A percentile compares a stretch with the other conserved stretches of the same genome.
These are phyloP conservation scores for Claviceps quebecensis DNA, from an alignment of 2,329 filamentous ascomycete species.

Conservation along the genomic window DNA sequence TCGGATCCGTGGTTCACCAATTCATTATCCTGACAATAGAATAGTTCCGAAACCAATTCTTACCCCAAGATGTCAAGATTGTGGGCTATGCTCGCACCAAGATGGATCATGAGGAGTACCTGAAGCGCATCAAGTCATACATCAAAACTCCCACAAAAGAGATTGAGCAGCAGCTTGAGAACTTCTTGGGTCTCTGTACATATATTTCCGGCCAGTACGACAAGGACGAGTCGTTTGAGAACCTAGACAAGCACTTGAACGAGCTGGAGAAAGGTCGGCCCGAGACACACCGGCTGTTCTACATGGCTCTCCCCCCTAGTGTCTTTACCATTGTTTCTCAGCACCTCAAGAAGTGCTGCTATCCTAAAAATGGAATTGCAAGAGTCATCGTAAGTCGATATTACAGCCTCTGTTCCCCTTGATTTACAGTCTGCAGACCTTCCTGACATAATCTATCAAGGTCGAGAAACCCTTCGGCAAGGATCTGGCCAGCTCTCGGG, in stretches of 20 bases:
- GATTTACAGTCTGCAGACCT: too few relatives aligned
- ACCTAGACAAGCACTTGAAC: slow-evolving; percentile 72
- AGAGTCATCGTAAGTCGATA: slow-evolving; percentile 63
- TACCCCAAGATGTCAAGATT: slow-evolving; percentile 90
- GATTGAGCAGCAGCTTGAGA: slow-evolving; percentile 83
- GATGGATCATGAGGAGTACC: slow-evolving; percentile 95
- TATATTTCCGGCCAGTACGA: slow-evolving; percentile 98
- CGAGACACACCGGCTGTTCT: slow-evolving; percentile 88
- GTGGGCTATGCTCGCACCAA: slow-evolving; percentile 98
- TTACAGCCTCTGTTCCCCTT: neutral
- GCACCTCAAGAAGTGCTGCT: slow-evolving; percentile 94
- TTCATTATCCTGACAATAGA: neutral
- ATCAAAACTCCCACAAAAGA: slow-evolving; percentile 99
- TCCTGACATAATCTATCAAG: slow-evolving; percentile 28
- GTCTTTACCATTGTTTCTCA: slow-evolving; percentile 97
- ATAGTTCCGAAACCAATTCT: slow-evolving; percentile 96
- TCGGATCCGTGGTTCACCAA: neutral
- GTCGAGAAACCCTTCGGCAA: slow-evolving; percentile 99
- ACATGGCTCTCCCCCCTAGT: slow-evolving; percentile 96
- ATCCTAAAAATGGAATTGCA: slow-evolving; percentile 78
- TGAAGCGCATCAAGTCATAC: slow-evolving; percentile 88
- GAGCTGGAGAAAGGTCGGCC: slow-evolving; percentile 69
- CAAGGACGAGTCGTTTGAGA: slow-evolving; percentile 83
- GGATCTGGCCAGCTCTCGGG: slow-evolving; percentile 83
- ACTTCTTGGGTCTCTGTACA: slow-evolving; percentile 77